These are phyloP conservation scores for Fusarium fracticaudum DNA, from an alignment of 2,329 filamentous ascomycete genomes.

Conservation along the genomic window DNA sequence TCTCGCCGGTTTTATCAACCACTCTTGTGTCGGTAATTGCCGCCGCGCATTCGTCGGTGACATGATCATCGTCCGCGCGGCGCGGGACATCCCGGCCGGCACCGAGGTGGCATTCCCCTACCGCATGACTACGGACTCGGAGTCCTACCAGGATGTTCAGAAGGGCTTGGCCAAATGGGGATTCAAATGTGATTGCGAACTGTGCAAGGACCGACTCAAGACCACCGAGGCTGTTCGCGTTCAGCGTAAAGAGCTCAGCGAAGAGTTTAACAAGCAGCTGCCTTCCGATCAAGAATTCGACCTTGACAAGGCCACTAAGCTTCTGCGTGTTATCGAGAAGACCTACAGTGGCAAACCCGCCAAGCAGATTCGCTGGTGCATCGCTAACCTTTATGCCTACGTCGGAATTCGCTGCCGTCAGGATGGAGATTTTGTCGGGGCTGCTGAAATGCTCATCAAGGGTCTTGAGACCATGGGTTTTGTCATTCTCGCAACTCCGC, in stretches of 20 bases:
- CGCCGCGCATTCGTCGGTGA: background rate
- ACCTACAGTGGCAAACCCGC: background rate
- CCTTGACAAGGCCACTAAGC: background rate
- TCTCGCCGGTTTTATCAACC: background rate
- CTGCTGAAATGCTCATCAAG: background rate
- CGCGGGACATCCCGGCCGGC: background rate
- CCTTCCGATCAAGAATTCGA: background rate
- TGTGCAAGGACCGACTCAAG: background rate
- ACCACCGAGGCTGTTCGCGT: background rate
- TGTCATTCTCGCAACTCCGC: background rate
- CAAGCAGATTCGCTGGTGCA: background rate
- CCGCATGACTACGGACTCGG: background rate
- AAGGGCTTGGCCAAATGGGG: background rate
- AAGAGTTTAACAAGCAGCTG: background rate
- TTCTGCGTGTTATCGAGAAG: background rate
- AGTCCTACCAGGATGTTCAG: background rate
- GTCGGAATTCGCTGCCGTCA: background rate
- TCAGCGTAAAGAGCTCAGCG: background rate
- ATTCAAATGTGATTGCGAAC: background rate
- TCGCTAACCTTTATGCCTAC: background rate
- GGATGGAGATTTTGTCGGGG: background rate
- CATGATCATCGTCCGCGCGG: background rate
- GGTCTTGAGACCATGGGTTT: background rate
- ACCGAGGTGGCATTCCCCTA: background rate
- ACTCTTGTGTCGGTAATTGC: background rate